These are phyloP conservation scores for Mycena floridula DNA, from an alignment of 768 basidiomycete genomes.

Conservation along the genomic window DNA sequence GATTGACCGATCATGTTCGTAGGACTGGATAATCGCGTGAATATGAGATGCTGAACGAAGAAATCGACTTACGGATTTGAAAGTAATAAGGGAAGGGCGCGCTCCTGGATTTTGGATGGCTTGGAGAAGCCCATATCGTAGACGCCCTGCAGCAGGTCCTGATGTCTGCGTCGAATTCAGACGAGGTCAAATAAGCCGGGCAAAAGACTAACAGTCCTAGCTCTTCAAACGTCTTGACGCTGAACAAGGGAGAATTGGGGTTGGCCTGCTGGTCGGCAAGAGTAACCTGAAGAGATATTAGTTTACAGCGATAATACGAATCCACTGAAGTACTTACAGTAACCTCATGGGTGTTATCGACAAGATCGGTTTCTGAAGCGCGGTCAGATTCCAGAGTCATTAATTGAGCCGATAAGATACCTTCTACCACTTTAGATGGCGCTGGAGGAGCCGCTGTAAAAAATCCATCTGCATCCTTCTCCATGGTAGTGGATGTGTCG, in stretches of 20 bases:
- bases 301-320: no score
- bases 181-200: neutral
- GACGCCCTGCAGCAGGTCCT: slow-evolving; percentile 87
- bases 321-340: neutral
- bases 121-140: slow-evolving; percentile 96
- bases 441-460: slow-evolving; percentile 41
- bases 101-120: slow-evolving; percentile 98
- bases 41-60: neutral
- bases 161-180: slow-evolving; percentile 41
- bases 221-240: slow-evolving; percentile 91
- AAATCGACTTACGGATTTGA: slow-evolving; percentile 67
- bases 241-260: slow-evolving; percentile 92
- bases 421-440: neutral
- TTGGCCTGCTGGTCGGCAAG: slow-evolving; percentile 95
- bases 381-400: no score
- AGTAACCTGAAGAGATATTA: slow-evolving; percentile 59
- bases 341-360: neutral
- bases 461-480: slow-evolving; percentile 80
- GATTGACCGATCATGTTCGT: slow-evolving; percentile 99
- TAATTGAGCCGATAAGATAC: no score
- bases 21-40: slow-evolving; percentile 47
- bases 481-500: no score
- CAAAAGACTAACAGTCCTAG: slow-evolving; percentile 73
- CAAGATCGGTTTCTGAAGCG: neutral
- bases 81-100: slow-evolving; percentile 87